Conservation (phyloP, 441 rosid species). For the Macaranga tanarius region DNA sequence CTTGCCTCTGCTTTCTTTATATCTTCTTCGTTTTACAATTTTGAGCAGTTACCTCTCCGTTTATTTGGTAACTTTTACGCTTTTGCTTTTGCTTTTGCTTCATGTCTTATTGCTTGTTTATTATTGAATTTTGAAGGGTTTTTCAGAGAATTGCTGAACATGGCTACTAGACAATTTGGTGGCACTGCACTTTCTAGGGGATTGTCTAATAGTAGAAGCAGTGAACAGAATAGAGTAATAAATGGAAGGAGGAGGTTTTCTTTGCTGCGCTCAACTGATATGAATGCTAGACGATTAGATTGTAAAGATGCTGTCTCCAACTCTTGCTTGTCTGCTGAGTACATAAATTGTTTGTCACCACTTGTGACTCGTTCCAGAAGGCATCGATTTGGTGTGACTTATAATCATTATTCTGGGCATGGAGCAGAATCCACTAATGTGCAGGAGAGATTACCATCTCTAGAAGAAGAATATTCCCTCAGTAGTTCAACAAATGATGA, state of each 20-base stretch:
- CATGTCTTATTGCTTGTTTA: background rate
- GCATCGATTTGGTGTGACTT: slow-evolving; percentile 26
- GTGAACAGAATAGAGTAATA: slow-evolving; percentile 21
- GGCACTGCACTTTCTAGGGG: slow-evolving; percentile 38
- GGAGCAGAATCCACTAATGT: slow-evolving; percentile 41
- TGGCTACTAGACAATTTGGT: slow-evolving; percentile 45
- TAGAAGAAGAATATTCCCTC: slow-evolving; percentile 38
- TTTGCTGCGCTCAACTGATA: slow-evolving; percentile 15
- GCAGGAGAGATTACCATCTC: slow-evolving; percentile 30
- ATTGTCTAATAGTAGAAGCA: slow-evolving; percentile 30
- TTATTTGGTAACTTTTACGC: background rate
- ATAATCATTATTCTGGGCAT: slow-evolving; percentile 44
- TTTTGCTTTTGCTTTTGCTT: background rate
- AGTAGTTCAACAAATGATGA: slow-evolving; percentile 29
- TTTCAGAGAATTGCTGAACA: slow-evolving; percentile 12
- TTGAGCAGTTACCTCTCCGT: background rate
- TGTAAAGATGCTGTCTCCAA: slow-evolving; percentile 24
- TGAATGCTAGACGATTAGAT: slow-evolving; percentile 25
- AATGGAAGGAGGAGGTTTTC: slow-evolving; percentile 26
- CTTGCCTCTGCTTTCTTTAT: too few relatives aligned
- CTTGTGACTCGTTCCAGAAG: slow-evolving; percentile 36
- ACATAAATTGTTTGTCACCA: slow-evolving; percentile 31
- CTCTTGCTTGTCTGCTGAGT: slow-evolving; percentile 28
- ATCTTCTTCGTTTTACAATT: too few relatives aligned
- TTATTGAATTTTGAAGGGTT: background rate